Conservation (phyloP, 345 rosid species). For the Corchorus olitorius region DNA sequence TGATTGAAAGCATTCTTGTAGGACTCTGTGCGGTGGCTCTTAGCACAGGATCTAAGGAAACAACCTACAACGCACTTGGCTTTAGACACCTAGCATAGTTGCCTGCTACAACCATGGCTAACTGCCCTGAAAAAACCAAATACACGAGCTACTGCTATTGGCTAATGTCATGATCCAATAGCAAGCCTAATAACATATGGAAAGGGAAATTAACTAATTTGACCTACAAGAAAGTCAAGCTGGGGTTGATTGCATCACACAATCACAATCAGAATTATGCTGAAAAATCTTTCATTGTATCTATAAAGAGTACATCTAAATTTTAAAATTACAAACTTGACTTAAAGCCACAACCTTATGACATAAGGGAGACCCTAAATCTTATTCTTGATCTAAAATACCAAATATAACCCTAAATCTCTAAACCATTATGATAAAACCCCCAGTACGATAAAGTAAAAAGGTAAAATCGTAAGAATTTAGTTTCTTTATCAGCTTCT, state of each 20-base stretch:
- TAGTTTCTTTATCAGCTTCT: neutral
- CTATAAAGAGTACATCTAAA: neutral
- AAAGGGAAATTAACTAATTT: too few species aligned
- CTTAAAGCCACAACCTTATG: neutral
- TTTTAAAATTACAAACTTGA: neutral
- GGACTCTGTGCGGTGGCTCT: too few species aligned
- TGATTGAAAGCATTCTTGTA: too few species aligned
- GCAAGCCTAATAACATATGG: too few species aligned
- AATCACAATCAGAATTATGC: neutral
- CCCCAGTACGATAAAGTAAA: neutral
- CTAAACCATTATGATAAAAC: neutral
- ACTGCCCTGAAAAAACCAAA: too few species aligned
- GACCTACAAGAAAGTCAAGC: neutral
- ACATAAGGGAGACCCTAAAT: neutral
- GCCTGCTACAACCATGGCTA: too few species aligned
- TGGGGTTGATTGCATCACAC: neutral
- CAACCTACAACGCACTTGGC: too few species aligned
- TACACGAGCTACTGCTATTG: too few species aligned
- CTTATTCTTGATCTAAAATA: neutral
- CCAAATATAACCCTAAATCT: neutral
- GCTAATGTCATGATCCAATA: too few species aligned
- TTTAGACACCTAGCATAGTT: neutral
- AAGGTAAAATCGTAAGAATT: too few species aligned
- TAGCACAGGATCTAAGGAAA: too few species aligned
- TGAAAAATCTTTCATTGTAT: neutral